These are phyloP conservation scores for Rhododendron williamsianum DNA, from an alignment of 148 eudicot species.

Conservation along the genomic window DNA sequence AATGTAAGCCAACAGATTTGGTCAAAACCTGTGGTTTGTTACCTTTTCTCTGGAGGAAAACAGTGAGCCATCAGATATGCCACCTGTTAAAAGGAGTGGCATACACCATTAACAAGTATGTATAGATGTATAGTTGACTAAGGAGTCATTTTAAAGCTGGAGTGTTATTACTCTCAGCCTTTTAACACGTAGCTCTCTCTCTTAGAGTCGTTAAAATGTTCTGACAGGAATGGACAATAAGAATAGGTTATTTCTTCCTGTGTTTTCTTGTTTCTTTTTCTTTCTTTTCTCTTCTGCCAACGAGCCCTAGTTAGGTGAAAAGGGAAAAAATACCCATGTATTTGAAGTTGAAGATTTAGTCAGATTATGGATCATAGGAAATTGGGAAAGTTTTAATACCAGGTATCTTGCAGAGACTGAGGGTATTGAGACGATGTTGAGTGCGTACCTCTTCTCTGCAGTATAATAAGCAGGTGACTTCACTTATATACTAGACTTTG, in stretches of 20 bases:
- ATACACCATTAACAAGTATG: background rate
- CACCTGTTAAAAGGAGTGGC: background rate
- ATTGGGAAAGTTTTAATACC: background rate
- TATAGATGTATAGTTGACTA: background rate
- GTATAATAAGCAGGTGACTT: background rate
- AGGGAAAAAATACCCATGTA: background rate
- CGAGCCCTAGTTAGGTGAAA: background rate
- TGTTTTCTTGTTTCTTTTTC: background rate
- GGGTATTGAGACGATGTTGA: background rate
- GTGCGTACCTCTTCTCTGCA: background rate
- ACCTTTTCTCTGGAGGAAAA: no score
- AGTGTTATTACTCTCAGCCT: background rate
- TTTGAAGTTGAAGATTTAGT: background rate
- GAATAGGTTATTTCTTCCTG: background rate
- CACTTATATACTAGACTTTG: background rate
- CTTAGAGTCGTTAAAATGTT: background rate
- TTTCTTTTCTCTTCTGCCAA: background rate
- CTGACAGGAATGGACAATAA: background rate
- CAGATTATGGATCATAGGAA: background rate
- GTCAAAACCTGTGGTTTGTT: background rate
- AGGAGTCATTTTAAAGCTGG: background rate
- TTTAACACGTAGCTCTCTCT: background rate
- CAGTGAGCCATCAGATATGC: no score
- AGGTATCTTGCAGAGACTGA: background rate
- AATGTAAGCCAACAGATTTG: background rate